phyloP scores from a whole-genome alignment of 2,329 filamentous ascomycete species.

The Scortechinia acanthostroma region DNA sequence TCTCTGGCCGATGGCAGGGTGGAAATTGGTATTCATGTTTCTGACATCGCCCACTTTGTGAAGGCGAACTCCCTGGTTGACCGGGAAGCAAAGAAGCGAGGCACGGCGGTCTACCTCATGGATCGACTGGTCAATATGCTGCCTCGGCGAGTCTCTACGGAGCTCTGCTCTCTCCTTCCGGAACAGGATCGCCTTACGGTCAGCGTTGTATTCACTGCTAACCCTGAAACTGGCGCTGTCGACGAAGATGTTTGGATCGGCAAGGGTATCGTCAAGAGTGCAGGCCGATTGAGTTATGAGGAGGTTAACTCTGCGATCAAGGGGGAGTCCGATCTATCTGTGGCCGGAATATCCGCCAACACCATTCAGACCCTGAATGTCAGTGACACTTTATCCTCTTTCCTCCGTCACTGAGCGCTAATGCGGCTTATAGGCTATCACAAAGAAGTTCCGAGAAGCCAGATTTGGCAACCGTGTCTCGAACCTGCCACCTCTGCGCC shows the following conservation, averaged over 20 bases:
- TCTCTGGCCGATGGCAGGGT: slow-evolving; percentile 74
- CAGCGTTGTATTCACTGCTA: slow-evolving; percentile 87
- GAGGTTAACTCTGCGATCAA: slow-evolving; percentile 79
- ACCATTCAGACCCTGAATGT: slow-evolving; percentile 76
- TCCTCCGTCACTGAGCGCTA: slow-evolving; percentile 9
- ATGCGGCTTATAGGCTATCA: slow-evolving; percentile 51
- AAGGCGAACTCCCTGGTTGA: slow-evolving; percentile 93
- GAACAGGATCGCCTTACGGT: slow-evolving; percentile 86
- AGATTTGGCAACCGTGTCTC: slow-evolving; percentile 75
- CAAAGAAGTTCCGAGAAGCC: slow-evolving; percentile 83
- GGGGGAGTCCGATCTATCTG: slow-evolving; percentile 51
- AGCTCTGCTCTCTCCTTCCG: slow-evolving; percentile 80
- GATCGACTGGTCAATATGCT: slow-evolving; percentile 84
- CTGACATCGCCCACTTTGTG: slow-evolving; percentile 93
- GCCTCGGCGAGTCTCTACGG: slow-evolving; percentile 75
- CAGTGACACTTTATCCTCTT: slow-evolving; percentile 18
- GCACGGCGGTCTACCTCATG: slow-evolving; percentile 89
- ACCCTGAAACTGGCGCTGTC: slow-evolving; percentile 71
- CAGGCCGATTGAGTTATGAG: slow-evolving; percentile 74
- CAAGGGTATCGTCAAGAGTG: slow-evolving; percentile 87
- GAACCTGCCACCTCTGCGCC: slow-evolving; percentile 75
- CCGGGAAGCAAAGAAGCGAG: slow-evolving; percentile 94
- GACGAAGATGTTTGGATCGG: slow-evolving; percentile 89
- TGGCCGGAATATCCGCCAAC: slow-evolving; percentile 55
- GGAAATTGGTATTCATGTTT: slow-evolving; percentile 90